Evolutionary conservation across 192 early-diverging fungal species (phyloP), one percentile per base, ranked within the genome.

Genomic region (Gryganskiella cystojenkinii): DNA sequence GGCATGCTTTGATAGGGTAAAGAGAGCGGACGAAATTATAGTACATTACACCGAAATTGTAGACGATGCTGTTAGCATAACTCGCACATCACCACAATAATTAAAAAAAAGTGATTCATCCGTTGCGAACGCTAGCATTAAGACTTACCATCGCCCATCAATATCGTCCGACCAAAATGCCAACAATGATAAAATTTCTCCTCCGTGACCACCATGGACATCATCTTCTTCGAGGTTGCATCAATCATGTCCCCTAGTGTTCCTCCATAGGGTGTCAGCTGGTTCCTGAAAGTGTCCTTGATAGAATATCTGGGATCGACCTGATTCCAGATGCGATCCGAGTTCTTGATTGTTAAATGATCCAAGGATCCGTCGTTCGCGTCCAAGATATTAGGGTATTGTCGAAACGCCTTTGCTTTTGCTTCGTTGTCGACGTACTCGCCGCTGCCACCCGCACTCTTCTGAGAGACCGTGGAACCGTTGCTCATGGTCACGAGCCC

Each of bases 151-250:
- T 78, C 74, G 6, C 74, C 74, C 22, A 78, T 0, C 2, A 78
- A 61, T 3, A 78, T 43, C 0, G 67, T 78, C 19, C 74, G 59
- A 7, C 74, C 74, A 69, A 60, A 78, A 42, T 78, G 67, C 74
- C 74, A 78, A 1, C 56, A 63, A 40, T 64, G 66, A 15, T 69
- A 78, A 60, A 64, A 78, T 34, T 78, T 78, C 30, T 78, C 74
- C 24, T 78, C 74, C 1, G 64, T 56, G 17, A 69, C 61, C 24
- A 53, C 56, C 47, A 52, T 69, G 2, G 74, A 33, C 6, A 69
- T 59, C 66, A 64, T 78, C 15, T 64, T 78, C 43, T 31, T 51
- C 1, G 74, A 47, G 2, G 74, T 78, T 14, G 37, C 22, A n/a
- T 78, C 74, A 3, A 78, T 51, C 5, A 78, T 35, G 40, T 78